These are phyloP conservation scores for Perkinsus marinus DNA, from an alignment of 169 alveolate genomes.

Conservation along the genomic window DNA sequence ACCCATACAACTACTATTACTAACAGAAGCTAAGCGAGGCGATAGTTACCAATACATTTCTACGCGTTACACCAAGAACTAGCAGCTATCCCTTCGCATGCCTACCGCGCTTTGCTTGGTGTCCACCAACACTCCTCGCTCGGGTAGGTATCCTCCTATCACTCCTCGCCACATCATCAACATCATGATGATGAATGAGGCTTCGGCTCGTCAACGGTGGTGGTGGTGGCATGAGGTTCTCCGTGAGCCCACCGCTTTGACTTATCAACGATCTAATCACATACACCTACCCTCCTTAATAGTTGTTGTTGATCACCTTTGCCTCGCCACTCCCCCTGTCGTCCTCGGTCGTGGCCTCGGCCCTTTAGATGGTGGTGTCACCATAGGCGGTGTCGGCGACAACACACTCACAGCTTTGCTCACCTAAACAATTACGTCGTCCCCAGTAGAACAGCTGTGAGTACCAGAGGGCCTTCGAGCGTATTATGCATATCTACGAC, in stretches of 20 bases:
- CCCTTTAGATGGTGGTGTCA: not conserved
- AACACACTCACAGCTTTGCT: not conserved
- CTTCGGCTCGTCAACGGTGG: not conserved
- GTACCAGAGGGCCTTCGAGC: not conserved
- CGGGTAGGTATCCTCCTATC: not conserved
- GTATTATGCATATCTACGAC: not conserved
- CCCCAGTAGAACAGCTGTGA: not conserved
- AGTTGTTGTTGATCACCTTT: not conserved
- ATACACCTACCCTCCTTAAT: not conserved
- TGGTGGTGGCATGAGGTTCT: not conserved
- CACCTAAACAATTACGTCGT: not conserved
- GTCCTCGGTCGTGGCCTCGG: not conserved
- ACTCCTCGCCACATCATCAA: not conserved
- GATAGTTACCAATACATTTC: too few relatives aligned
- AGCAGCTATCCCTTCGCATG: too few relatives aligned
- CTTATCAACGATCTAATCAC: not conserved
- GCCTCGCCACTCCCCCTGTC: not conserved
- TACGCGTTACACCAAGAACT: too few relatives aligned
- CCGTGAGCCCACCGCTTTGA: not conserved
- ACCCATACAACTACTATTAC: not conserved
- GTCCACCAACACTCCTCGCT: not conserved
- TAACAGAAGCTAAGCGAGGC: too few relatives aligned
- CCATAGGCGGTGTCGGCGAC: not conserved
- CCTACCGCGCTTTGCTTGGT: not conserved
- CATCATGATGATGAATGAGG: not conserved